A percentile compares a stretch with the other conserved stretches of the same genome.
Conservation (phyloP, 2,329 filamentous ascomycete genomes). For the Stagonosporopsis chrysanthemi region DNA sequence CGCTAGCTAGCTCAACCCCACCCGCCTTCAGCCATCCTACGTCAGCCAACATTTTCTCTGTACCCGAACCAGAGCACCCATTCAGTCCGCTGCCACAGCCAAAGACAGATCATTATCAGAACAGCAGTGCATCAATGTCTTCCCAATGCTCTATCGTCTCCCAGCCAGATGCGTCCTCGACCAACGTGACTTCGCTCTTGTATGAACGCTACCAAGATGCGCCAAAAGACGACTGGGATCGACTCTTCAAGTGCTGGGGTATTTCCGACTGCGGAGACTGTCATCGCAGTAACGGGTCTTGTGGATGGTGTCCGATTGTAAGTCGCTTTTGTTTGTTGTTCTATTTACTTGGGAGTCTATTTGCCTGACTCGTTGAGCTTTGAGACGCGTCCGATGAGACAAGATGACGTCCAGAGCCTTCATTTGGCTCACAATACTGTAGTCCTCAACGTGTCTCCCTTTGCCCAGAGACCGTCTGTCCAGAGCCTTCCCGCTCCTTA, state of each 20-base stretch:
- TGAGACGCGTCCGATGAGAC: not conserved
- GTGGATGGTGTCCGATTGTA: constrained; percentile 56
- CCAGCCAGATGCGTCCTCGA: constrained; percentile 7
- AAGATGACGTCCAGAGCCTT: not conserved
- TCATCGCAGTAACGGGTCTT: constrained; percentile 45
- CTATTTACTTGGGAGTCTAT: not conserved
- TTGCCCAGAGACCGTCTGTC: constrained; percentile 49
- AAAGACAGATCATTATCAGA: not conserved
- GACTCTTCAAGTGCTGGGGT: constrained; percentile 46
- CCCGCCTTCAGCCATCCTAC: constrained; percentile 10
- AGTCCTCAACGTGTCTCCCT: constrained; percentile 55
- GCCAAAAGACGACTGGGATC: constrained; percentile 41
- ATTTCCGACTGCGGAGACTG: constrained; percentile 48
- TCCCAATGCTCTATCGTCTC: constrained; percentile 26
- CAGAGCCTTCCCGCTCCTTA: constrained; percentile 49
- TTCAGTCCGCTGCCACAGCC: not conserved
- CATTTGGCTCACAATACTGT: not conserved
- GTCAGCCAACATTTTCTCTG: constrained; percentile 9
- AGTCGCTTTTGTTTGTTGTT: constrained; percentile 21
- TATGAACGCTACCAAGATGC: constrained; percentile 36
- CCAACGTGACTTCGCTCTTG: constrained; percentile 37
- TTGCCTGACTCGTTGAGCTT: not conserved
- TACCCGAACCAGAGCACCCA: constrained; percentile 7
- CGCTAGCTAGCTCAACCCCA: constrained; percentile 21
- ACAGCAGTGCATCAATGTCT: constrained; percentile 1